Conservation (phyloP, 225 moss, liverwort and hornwort genomes). For the Straminergon stramineum region DNA sequence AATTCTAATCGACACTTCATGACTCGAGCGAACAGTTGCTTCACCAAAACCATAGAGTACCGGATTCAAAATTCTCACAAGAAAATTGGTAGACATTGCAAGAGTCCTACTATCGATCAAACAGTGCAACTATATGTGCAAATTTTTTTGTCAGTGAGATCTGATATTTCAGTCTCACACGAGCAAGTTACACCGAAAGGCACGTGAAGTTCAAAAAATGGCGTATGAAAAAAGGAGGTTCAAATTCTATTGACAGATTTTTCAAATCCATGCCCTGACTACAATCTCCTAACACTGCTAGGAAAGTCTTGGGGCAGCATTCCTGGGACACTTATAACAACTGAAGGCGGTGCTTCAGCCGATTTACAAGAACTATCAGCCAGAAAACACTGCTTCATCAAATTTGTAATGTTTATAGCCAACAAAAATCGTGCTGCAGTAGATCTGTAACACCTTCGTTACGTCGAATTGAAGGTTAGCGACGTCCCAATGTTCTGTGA, state of each 20-base stretch:
- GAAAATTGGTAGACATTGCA: neutral
- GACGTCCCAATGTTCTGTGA: neutral
- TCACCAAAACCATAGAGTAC: neutral
- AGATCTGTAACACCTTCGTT: neutral
- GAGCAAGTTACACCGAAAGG: neutral
- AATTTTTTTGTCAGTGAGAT: neutral
- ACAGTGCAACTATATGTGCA: neutral
- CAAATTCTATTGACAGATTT: neutral
- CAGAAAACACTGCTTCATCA: neutral
- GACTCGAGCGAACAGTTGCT: neutral
- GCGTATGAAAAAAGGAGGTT: neutral
- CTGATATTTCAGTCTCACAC: neutral
- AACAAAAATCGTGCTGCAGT: neutral
- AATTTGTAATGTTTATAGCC: neutral
- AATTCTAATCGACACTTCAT: neutral
- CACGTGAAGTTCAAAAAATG: neutral
- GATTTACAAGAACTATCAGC: neutral
- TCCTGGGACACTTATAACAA: neutral
- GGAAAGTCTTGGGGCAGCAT: neutral
- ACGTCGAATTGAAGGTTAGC: neutral
- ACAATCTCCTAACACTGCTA: neutral
- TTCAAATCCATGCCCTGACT: neutral
- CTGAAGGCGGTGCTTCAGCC: neutral
- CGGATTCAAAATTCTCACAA: neutral
- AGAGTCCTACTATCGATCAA: neutral